Conservation (phyloP, 2,329 filamentous ascomycete genomes). For the Corynespora cassiicola region DNA sequence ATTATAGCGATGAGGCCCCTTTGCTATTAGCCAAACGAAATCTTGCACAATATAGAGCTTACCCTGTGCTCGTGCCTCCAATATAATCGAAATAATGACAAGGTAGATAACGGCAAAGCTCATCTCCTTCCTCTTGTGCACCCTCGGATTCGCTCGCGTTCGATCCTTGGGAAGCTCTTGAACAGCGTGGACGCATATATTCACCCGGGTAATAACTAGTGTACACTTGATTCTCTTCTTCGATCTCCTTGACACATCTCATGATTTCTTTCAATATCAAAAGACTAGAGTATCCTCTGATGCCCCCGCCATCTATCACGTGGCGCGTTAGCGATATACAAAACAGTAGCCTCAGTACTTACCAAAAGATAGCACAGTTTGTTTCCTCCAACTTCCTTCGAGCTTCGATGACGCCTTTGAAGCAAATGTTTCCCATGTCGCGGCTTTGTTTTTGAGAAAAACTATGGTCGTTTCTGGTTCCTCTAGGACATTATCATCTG, state of each 20-base stretch:
- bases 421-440: too few species aligned
- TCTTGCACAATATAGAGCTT: background rate
- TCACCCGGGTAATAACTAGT: background rate
- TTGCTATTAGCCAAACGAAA: background rate
- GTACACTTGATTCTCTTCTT: background rate
- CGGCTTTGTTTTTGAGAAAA: too few species aligned
- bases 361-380: too few species aligned
- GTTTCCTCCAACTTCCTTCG: too few species aligned
- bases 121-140: background rate
- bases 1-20: slow-evolving; percentile 1
- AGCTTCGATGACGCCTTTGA: too few species aligned
- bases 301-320: slow-evolving; percentile 1
- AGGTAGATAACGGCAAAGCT: background rate
- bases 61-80: slow-evolving; percentile 1
- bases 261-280: background rate
- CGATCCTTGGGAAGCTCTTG: too few species aligned
- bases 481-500: too few species aligned
- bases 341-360: too few species aligned
- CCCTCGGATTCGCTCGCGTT: background rate
- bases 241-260: background rate
- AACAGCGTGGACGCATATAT: too few species aligned
- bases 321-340: too few species aligned
- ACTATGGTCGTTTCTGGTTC: too few species aligned
- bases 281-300: background rate
- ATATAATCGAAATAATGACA: slow-evolving; percentile 2